Evolutionary conservation across 108 stramenopile genomes (phyloP).

Genomic region (Chaetoceros tenuissimus): DNA sequence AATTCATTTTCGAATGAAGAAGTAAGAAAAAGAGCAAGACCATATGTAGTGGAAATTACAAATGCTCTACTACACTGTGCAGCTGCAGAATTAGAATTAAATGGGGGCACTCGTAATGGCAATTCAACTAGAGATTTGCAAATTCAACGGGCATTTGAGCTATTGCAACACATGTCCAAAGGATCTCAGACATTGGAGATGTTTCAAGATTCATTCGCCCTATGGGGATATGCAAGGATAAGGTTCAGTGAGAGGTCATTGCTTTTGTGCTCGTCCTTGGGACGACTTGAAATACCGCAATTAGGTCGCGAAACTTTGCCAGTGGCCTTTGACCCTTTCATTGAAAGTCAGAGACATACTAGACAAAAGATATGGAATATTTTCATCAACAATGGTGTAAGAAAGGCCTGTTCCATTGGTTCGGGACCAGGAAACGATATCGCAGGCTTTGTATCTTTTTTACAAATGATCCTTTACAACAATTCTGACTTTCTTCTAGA

Average conservation of each 20-base stretch:
- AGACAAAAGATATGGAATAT: neutral
- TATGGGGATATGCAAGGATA: constrained; percentile 62
- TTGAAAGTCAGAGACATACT: neutral
- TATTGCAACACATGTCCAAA: constrained; percentile 66
- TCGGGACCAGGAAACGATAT: constrained; percentile 75
- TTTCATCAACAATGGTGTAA: neutral
- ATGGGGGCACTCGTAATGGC: no score
- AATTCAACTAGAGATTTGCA: no score
- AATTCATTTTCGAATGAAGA: constrained; percentile 2
- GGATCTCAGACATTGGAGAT: constrained; percentile 50
- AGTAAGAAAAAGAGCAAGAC: neutral
- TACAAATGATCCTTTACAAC: neutral
- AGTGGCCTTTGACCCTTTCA: neutral
- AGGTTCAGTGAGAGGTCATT: constrained; percentile 61
- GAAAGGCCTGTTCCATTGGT: constrained; percentile 43
- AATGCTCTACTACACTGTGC: constrained; percentile 3
- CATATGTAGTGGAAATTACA: neutral
- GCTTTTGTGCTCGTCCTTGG: constrained; percentile 42
- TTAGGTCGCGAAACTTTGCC: neutral
- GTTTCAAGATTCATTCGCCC: constrained; percentile 54
- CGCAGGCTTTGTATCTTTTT: constrained; percentile 24
- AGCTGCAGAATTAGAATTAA: neutral
- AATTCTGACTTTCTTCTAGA: constrained; percentile 10
- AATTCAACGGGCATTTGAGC: constrained; percentile 22
- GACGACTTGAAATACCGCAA: neutral